phyloP scores from a whole-genome alignment of 495 filamentous ascomycete species.

The Pseudomonodictys pantanalensis region DNA sequence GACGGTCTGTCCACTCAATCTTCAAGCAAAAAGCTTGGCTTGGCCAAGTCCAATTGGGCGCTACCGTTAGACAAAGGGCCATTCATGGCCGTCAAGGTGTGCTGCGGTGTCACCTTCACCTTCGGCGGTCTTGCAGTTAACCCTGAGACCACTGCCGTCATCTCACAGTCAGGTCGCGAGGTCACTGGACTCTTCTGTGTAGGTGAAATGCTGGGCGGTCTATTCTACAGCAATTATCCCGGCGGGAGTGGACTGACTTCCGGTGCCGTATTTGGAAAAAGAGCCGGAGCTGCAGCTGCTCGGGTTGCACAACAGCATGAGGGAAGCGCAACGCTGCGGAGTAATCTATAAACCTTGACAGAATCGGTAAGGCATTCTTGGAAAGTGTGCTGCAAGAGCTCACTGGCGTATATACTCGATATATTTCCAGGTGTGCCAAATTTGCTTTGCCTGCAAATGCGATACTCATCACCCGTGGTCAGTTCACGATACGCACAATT shows the following conservation, averaged over 20 bases:
- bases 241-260: conserved; percentile 62
- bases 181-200: conserved; percentile 55
- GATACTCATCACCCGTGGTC: too few relatives aligned
- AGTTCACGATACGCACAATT: too few relatives aligned
- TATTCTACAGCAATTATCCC: conserved; percentile 64
- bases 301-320: too few relatives aligned
- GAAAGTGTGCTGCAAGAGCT: too few relatives aligned
- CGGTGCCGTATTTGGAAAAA: conserved; percentile 56
- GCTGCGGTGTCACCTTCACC: conserved; percentile 62
- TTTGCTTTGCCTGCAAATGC: too few relatives aligned
- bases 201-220: conserved; percentile 62
- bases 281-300: conserved; percentile 49
- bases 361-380: too few relatives aligned
- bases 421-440: too few relatives aligned
- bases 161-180: conserved; percentile 44
- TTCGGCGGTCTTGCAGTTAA: conserved; percentile 60
- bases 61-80: conserved; percentile 53
- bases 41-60: conserved; percentile 65
- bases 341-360: too few relatives aligned
- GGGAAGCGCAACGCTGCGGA: too few relatives aligned
- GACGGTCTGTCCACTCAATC: conserved; percentile 59
- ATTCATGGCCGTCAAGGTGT: conserved; percentile 58
- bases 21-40: conserved; percentile 32
- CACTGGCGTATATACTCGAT: too few relatives aligned
- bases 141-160: conserved; percentile 47